Percentiles rank a stretch among this genome's conserved stretches.
Evolutionary conservation across 257 asterid species (phyloP).

Genomic region (Fraxinus pennsylvanica): DNA sequence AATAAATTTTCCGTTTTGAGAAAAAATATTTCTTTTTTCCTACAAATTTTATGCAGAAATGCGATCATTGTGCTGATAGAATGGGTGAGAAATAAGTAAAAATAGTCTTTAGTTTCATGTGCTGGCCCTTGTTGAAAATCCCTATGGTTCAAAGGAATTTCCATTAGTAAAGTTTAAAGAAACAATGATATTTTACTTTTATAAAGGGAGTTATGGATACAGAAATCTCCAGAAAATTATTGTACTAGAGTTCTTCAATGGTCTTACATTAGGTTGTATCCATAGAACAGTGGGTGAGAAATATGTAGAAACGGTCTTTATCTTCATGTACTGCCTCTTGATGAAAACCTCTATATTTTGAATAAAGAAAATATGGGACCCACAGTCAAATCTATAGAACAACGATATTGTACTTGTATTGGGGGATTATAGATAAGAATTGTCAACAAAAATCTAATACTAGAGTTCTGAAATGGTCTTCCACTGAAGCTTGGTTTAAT

Average conservation of each 20-base stretch:
- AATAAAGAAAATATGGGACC: neutral
- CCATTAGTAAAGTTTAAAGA: neutral
- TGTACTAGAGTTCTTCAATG: neutral
- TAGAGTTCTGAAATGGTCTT: neutral
- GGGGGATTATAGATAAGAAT: neutral
- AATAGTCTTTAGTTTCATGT: neutral
- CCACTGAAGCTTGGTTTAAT: neutral
- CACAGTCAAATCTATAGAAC: neutral
- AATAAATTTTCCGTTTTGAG: neutral
- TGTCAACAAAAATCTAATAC: neutral
- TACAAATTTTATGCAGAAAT: too few species aligned
- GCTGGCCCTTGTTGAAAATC: neutral
- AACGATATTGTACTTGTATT: neutral
- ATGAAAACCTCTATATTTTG: neutral
- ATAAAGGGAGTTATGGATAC: neutral
- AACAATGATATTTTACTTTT: neutral
- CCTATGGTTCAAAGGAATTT: neutral
- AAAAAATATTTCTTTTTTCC: neutral
- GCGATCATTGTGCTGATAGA: neutral
- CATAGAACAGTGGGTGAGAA: neutral
- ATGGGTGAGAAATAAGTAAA: neutral
- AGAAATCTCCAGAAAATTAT: neutral
- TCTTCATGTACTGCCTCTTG: neutral
- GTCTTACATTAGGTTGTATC: neutral
- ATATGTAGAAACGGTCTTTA: neutral